phyloP scores from a whole-genome alignment of 257 asterid species.

The Parsonsia alboflavescens region DNA sequence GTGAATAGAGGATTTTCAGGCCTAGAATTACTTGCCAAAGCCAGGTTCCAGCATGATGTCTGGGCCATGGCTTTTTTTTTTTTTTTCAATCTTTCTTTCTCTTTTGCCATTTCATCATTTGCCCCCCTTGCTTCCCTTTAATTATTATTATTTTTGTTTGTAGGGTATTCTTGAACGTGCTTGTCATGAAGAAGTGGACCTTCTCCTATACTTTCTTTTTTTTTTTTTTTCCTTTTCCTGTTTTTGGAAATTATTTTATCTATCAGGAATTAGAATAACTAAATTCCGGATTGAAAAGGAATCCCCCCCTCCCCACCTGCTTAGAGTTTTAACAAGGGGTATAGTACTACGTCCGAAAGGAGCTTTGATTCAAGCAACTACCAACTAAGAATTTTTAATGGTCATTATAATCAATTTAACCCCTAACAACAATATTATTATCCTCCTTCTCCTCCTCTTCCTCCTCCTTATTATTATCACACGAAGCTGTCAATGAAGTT shows the following conservation, averaged over 20 bases:
- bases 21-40: constrained; percentile 3
- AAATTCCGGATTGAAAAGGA: no score
- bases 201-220: no score
- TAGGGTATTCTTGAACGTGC: constrained; percentile 43
- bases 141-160: constrained; percentile 29
- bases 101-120: constrained; percentile 27
- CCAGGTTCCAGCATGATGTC: constrained; percentile 24
- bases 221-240: not conserved
- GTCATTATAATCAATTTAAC: no score
- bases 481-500: no score
- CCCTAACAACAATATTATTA: no score
- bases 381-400: no score
- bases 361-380: no score
- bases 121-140: constrained; percentile 25
- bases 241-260: not conserved
- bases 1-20: not conserved
- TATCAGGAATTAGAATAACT: no score
- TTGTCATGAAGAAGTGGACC: constrained; percentile 43
- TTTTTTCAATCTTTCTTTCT: constrained; percentile 4
- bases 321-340: no score
- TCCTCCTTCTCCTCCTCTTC: no score
- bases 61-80: constrained; percentile 25
- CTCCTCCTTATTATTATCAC: no score
- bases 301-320: not conserved
- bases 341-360: no score